Evolutionary conservation across 768 basidiomycete genomes (phyloP).

Genomic region (Scleroderma citrinum): DNA sequence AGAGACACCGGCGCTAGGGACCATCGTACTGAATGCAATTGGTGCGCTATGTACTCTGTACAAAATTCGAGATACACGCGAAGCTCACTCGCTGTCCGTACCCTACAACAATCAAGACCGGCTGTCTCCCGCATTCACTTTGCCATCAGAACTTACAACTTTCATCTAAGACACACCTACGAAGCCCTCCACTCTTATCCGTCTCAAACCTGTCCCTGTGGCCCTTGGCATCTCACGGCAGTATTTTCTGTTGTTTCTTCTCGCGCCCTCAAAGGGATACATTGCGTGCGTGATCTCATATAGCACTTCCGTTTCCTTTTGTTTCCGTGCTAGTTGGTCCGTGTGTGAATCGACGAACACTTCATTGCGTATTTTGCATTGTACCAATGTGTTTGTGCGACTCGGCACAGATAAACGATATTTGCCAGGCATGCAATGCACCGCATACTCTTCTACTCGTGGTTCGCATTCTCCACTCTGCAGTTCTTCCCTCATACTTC

Average conservation of each 20-base stretch:
- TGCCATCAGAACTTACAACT: no score
- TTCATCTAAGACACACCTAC: no score
- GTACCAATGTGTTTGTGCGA: neutral
- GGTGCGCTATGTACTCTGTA: no score
- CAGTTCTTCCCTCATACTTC: constrained; percentile 91
- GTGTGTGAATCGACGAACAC: constrained; percentile 53
- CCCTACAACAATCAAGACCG: no score
- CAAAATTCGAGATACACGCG: no score
- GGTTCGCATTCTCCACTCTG: constrained; percentile 51
- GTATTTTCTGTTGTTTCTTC: constrained; percentile 63
- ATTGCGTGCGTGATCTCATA: constrained; percentile 92
- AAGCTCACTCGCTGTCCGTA: no score
- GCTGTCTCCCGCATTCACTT: no score
- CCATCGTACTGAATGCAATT: no score
- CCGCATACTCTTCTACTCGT: constrained; percentile 78
- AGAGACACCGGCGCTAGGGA: no score
- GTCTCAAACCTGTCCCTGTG: constrained; percentile 80
- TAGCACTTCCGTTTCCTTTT: constrained; percentile 44
- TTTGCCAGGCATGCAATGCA: constrained; percentile 30
- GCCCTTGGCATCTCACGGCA: constrained; percentile 76
- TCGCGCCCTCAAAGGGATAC: constrained; percentile 87
- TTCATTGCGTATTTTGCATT: constrained; percentile 46
- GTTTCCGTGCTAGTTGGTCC: constrained; percentile 31
- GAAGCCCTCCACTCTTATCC: constrained; percentile 62
- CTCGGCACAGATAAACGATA: neutral